Base-by-base conservation (phyloP, 1,284 basidiomycete genomes). In the Ceratobasidium sp. region DNA sequence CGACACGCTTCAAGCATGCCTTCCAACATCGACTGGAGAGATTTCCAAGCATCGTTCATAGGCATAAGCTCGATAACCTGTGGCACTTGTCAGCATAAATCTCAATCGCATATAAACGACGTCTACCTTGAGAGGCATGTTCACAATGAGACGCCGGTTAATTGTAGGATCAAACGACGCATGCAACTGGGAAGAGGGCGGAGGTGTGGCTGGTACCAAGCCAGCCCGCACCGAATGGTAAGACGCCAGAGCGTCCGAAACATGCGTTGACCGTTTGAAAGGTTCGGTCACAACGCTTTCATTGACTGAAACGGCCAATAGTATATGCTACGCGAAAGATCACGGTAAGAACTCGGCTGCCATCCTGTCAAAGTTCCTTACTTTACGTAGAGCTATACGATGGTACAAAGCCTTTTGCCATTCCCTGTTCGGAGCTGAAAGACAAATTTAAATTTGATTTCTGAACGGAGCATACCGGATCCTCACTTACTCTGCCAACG, bases 41-140 rank as follows among this genome's bases (percentile, higher is more conserved):
- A 48, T 54, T 73, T 68, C 80, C 80, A 80, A 13, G 79, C 78
- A 17, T 78, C 77, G n/a, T 15, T 44, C 20, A 77, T 69, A 28
- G 62, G 33, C 64, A 78, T 75, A 42, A 79, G 70, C n/a, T 59
- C 52, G 23, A 80, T 79, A 20, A 62, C 77, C 73, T 67, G 56
- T n/a, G 15, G 12, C 28, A 40, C n/a, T 26, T 40, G n/a, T 65
- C 40, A 56, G 44, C 9, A n/a, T 17, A n/a, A 28, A n/a, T 26
- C 26, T 20, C 9, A 28, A 23, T 13, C 3, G 23, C 12, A 33
- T 7, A 28, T 33, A 56, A 57, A 26, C 50, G 46, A 77, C 83
- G n/a, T n/a, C 76, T 81, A 91, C 93, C 89, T 92, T 88, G 91
- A 94, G 89, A 0, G 95, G 95, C 82, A 94, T 91, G 79, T 89